Base-by-base conservation (phyloP, 1,284 basidiomycete genomes). In the Tetrapyrgos nigripes region DNA sequence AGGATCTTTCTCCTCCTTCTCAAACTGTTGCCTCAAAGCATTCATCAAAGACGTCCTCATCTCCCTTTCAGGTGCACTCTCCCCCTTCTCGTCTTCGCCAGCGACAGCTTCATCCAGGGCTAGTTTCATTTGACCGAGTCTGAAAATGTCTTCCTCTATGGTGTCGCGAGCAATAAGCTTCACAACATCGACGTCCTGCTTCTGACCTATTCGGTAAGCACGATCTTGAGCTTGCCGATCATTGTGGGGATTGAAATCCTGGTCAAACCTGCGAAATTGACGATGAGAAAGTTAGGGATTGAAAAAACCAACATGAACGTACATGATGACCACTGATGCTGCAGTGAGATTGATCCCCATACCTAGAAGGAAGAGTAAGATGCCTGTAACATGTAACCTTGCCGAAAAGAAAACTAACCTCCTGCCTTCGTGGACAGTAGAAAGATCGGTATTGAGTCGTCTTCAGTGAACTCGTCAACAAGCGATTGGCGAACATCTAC, bases 151-250 rank as follows among this genome's bases (percentile, higher is more conserved):
- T 74, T 98, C 96, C 76, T 98, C 97, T 62, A 99, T 98, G 1
- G 94, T 96, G 13, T 89, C 93, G 60, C 87, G 88, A 1, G 93
- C 91, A 66, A 98, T 93, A n/a, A 99, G 81, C 72, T 96, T 97
- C 70, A 98, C 87, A 3, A 99, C 91, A 44, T 94, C 92, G 3
- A 97, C 95, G 57, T 96, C 88, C 53, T 88, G 86, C 69, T 92
- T 94, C 74, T 97, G 96, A 17, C 95, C 97, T 66, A 99, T 98
- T n/a, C 97, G 91, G 73, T 98, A 99, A 27, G 96, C 96, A 35
- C 97, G 89, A 73, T 99, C 97, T 57, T 97, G 95, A 0, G 97
- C 97, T 77, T 99, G 97, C 62, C 92, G 87, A 77, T 98, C 97
- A 67, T 92, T 93, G 70, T 91, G 90, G 8, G 89, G 93, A 73